A percentile compares a stretch with the other conserved stretches of the same genome.
phyloP scores from a whole-genome alignment of 1,139 yeast species.

The Sugiyamaella sp. region DNA sequence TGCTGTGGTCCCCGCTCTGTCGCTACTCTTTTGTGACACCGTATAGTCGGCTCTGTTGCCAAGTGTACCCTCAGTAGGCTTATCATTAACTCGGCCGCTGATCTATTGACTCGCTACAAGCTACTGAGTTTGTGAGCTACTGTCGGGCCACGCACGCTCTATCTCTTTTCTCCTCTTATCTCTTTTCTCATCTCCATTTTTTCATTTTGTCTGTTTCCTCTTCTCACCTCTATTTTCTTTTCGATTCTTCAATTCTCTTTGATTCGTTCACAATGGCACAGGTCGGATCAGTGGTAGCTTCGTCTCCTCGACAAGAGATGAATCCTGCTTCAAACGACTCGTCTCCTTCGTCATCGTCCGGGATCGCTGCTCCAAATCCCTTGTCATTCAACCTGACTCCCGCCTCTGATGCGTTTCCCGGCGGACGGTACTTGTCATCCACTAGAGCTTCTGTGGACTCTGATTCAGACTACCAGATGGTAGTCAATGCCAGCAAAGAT shows the following conservation, averaged over 20 bases:
- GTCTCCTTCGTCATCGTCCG: conserved; percentile 11
- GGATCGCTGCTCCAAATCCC: conserved; percentile 20
- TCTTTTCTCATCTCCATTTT: too few species aligned
- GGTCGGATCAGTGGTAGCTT: conserved; percentile 12
- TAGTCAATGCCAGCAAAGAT: conserved; percentile 17
- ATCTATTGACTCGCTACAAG: too few species aligned
- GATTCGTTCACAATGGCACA: conserved; percentile 10
- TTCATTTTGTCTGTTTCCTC: too few species aligned
- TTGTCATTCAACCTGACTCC: conserved; percentile 25
- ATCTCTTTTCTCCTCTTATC: too few species aligned
- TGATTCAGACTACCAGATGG: conserved; percentile 40
- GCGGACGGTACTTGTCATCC: conserved; percentile 26
- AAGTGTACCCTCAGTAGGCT: not conserved
- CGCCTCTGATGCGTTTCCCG: conserved; percentile 22
- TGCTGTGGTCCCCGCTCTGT: not conserved
- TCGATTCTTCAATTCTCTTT: not conserved
- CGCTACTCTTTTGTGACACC: not conserved
- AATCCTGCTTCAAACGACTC: conserved; percentile 5
- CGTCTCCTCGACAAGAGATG: conserved; percentile 15
- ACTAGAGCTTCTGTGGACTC: conserved; percentile 42
- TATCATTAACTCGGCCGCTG: too few species aligned
- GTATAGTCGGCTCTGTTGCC: not conserved
- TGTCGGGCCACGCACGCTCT: too few species aligned
- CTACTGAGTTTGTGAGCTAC: too few species aligned
- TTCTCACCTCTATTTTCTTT: not conserved